Evolutionary conservation across 257 asterid species (phyloP), one percentile per base, ranked within the genome.

Genomic region (Eucommia ulmoides): DNA sequence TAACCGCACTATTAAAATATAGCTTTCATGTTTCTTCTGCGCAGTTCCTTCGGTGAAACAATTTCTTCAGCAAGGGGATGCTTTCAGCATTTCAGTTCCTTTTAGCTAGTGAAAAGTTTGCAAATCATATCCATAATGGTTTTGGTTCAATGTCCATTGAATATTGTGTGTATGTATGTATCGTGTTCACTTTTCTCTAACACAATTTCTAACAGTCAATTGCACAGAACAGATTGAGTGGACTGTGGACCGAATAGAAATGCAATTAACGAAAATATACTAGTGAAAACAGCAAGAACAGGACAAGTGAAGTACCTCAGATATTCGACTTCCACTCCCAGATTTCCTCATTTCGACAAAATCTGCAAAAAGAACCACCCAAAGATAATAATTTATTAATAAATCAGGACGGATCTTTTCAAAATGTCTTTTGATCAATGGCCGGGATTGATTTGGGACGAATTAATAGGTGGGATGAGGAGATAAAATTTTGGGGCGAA

Each of bases 311-410:
- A 45, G 26, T 62, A 91, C 98, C 94, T 91, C 98, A 5, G 92
- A 53, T 21, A 91, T 76, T 19, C 96, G 82, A 62, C 57, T 79
- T 23, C 92, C 78, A 45, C 98, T 83, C 62, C 70, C 84, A 12
- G 96, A 78, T 63, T 72, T 86, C 67, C 48, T 83, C 57, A 91
- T 75, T 50, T 67, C 83, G 46, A 49, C 21, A 66, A 38, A 82
- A 72, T 80, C 98, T 85, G 19, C 20, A 42, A 42, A 8, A n/a
- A 42, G n/a, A 10, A 16, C 48, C 19, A 42, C 19, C 11, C 9
- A 35, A 35, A 35, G 11, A 2, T 2, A 35, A 35, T 35, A 3
- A 35, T 10, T 35, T 10, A 15, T 10, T 26, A 12, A 12, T 26
- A 12, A 6, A 26, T 26, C 38, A 26, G 38, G 38, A 26, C 6